These are phyloP conservation scores for Meredithiella fracta DNA, from an alignment of 2,329 filamentous ascomycete genomes.

Conservation along the genomic window DNA sequence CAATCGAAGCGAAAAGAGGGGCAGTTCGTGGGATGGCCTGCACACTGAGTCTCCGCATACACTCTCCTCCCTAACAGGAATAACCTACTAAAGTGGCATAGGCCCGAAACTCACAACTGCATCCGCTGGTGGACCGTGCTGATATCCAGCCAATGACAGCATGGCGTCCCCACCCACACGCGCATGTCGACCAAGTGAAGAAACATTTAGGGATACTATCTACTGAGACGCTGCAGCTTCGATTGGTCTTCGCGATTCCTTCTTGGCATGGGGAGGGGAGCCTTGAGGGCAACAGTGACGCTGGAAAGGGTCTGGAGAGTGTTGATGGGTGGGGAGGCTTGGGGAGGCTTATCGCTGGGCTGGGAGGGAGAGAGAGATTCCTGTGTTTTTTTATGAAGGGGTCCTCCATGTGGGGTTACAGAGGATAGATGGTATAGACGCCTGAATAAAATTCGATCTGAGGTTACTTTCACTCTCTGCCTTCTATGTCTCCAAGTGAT, in stretches of 20 bases:
- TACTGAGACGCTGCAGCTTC: not conserved
- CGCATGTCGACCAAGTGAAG: not conserved
- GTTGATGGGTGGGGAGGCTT: no score
- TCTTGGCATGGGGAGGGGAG: not conserved
- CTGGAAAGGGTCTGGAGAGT: no score
- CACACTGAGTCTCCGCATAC: not conserved
- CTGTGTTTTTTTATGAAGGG: no score
- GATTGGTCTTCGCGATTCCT: not conserved
- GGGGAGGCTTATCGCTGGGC: no score
- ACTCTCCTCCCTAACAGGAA: not conserved
- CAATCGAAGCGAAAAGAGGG: not conserved
- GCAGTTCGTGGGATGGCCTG: not conserved
- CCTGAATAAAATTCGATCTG: no score
- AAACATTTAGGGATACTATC: not conserved
- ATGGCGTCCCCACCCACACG: no score
- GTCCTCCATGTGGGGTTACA: no score
- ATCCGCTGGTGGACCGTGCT: not conserved
- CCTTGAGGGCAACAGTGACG: no score
- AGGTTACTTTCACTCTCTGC: no score
- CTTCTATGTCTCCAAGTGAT: no score
- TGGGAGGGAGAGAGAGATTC: no score
- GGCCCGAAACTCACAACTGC: not conserved
- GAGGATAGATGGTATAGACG: no score
- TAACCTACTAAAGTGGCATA: not conserved
- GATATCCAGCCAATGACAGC: not conserved